phyloP scores from a whole-genome alignment of 768 basidiomycete genomes.

The Russula emetica region DNA sequence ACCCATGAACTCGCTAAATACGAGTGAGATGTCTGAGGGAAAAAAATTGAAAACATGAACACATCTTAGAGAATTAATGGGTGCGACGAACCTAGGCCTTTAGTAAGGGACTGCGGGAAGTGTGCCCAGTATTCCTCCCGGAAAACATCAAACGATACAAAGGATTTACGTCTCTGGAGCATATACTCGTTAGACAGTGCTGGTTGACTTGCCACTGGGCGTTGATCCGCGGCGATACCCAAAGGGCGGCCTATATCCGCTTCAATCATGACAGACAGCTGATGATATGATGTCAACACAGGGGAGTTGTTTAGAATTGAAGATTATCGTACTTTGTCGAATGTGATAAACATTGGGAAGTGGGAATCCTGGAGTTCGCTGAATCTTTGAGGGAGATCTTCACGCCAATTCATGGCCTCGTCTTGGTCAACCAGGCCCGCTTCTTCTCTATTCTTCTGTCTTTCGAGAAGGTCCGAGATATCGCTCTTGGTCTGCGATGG shows the following conservation, averaged over 20 bases:
- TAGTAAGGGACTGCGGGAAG: slow-evolving; percentile 50
- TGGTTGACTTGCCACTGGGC: neutral
- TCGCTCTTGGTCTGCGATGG: slow-evolving; percentile 39
- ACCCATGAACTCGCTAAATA: slow-evolving; percentile 68
- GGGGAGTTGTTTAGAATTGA: neutral
- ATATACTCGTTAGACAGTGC: slow-evolving; percentile 21
- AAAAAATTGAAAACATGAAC: slow-evolving; percentile 4
- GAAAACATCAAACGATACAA: slow-evolving; percentile 48
- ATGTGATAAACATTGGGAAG: slow-evolving; percentile 69
- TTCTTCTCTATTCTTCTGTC: slow-evolving; percentile 24
- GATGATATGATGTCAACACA: neutral
- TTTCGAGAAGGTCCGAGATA: slow-evolving; percentile 34
- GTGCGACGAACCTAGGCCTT: slow-evolving; percentile 49
- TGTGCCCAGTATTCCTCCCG: slow-evolving; percentile 55
- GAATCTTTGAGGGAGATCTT: slow-evolving; percentile 48
- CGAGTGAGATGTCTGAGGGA: slow-evolving; percentile 51
- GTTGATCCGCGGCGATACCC: neutral
- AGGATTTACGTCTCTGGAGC: slow-evolving; percentile 19
- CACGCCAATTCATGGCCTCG: slow-evolving; percentile 42
- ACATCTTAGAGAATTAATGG: neutral
- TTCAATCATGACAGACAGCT: slow-evolving; percentile 51
- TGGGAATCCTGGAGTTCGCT: slow-evolving; percentile 56
- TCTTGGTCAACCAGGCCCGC: slow-evolving; percentile 41
- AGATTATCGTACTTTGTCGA: slow-evolving; percentile 46
- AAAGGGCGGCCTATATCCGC: slow-evolving; percentile 37